Evolutionary conservation across 1,139 yeast species (phyloP).

Genomic region (Sugiyamaella xylanicola): DNA sequence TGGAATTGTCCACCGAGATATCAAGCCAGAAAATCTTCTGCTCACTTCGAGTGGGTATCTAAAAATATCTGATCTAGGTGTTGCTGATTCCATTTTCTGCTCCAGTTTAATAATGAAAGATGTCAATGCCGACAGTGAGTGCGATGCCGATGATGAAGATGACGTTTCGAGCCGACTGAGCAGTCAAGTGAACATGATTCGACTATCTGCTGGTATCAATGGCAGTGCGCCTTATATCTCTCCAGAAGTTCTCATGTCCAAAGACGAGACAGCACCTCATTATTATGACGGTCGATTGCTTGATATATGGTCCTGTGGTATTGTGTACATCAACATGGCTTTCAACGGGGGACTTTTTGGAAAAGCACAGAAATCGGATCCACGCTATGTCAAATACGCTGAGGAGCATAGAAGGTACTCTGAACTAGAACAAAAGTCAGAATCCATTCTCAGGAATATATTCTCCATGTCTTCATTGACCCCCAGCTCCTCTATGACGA

Average conservation of each 20-base stretch:
- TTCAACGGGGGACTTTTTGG: constrained; percentile 41
- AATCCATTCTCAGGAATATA: constrained; percentile 34
- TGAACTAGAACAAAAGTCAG: constrained; percentile 68
- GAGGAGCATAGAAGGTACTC: constrained; percentile 56
- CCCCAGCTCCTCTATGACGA: background rate
- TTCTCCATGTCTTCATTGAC: constrained; percentile 7
- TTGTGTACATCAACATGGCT: constrained; percentile 85
- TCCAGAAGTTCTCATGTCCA: constrained; percentile 65
- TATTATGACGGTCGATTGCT: constrained; percentile 76
- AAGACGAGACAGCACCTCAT: constrained; percentile 29
- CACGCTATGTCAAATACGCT: constrained; percentile 32
- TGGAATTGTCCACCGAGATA: constrained; percentile 83
- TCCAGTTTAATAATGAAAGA: constrained; percentile 16
- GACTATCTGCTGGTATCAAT: constrained; percentile 33
- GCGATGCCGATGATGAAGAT: constrained; percentile 17
- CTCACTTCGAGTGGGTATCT: constrained; percentile 37
- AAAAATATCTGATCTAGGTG: constrained; percentile 29
- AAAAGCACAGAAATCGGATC: constrained; percentile 37
- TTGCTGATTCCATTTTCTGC: constrained; percentile 23
- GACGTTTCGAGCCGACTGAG: background rate
- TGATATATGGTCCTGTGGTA: constrained; percentile 89
- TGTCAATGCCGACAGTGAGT: constrained; percentile 13
- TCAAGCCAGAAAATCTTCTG: constrained; percentile 79
- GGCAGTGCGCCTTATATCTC: constrained; percentile 90
- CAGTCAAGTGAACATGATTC: constrained; percentile 3